These are phyloP conservation scores for Cladosporium oxysporum DNA, from an alignment of 2,329 filamentous ascomycete genomes.

Conservation along the genomic window DNA sequence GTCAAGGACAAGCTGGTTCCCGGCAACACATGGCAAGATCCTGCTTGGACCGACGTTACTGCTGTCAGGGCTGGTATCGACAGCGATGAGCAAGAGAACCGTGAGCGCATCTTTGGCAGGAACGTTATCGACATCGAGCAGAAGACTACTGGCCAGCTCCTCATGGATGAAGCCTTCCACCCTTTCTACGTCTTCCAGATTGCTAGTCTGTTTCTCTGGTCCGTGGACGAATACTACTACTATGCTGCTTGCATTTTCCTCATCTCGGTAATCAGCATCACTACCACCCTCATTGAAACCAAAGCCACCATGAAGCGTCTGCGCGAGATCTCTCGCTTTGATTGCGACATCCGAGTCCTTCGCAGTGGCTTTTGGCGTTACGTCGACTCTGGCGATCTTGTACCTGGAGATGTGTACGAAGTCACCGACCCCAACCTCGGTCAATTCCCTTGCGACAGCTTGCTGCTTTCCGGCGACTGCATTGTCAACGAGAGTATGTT, in stretches of 20 bases:
- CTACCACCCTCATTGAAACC: constrained; percentile 86
- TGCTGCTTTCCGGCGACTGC: constrained; percentile 89
- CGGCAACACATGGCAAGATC: constrained; percentile 91
- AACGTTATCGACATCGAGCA: constrained; percentile 94
- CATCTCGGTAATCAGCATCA: constrained; percentile 91
- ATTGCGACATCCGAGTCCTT: constrained; percentile 91
- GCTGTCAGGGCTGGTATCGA: constrained; percentile 78
- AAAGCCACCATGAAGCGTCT: constrained; percentile 88
- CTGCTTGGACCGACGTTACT: constrained; percentile 77
- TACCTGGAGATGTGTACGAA: constrained; percentile 95
- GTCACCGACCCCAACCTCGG: constrained; percentile 87
- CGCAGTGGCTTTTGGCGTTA: constrained; percentile 95
- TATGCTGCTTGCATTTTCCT: constrained; percentile 93
- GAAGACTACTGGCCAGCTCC: constrained; percentile 77
- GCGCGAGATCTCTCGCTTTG: constrained; percentile 88
- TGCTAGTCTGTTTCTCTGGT: constrained; percentile 92
- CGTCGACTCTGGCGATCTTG: constrained; percentile 81
- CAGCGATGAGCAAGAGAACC: constrained; percentile 79
- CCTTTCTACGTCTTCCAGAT: constrained; percentile 99
- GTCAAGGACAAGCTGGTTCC: constrained; percentile 84
- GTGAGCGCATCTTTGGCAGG: constrained; percentile 82
- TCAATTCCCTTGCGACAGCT: constrained; percentile 88
- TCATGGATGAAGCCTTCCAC: constrained; percentile 94
- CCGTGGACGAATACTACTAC: constrained; percentile 94
- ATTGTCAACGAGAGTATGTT: constrained; percentile 99